A percentile compares a stretch with the other conserved stretches of the same genome.
phyloP scores from a whole-genome alignment of 768 basidiomycete species.

The Mycena galericulata region DNA sequence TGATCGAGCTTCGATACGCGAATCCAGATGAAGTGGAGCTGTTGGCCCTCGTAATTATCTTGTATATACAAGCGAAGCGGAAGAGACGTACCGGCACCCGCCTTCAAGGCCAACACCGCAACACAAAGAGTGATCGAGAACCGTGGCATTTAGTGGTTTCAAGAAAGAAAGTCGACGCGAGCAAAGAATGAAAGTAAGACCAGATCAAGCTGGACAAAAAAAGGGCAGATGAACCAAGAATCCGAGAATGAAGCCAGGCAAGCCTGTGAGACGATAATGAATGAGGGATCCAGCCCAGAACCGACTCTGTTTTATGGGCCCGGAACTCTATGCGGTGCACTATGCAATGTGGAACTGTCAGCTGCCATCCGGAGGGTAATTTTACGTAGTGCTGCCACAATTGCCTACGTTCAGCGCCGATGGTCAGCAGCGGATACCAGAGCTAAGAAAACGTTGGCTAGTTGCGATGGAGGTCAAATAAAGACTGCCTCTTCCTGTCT shows the following conservation, averaged over 20 bases:
- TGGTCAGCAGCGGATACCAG: not conserved
- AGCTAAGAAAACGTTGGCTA: no score
- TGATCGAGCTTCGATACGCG: conserved; percentile 23
- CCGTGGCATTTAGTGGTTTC: conserved; percentile 32
- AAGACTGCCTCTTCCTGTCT: not conserved
- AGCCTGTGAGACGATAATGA: not conserved
- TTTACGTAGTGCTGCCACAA: conserved; percentile 1
- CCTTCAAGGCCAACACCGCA: conserved; percentile 30
- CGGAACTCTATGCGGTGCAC: conserved; percentile 14
- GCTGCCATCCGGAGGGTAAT: not conserved
- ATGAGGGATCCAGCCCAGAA: not conserved
- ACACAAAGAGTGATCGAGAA: conserved; percentile 16
- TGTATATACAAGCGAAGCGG: not conserved
- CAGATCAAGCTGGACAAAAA: conserved; percentile 23
- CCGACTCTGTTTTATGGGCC: conserved; percentile 12
- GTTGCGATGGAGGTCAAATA: no score
- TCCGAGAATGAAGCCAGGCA: not conserved
- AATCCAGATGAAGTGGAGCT: conserved; percentile 28
- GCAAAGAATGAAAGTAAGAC: conserved; percentile 21
- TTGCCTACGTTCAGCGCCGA: not conserved
- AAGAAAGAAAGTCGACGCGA: not conserved
- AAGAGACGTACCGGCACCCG: conserved; percentile 23
- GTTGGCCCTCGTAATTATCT: not conserved
- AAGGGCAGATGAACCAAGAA: conserved; percentile 13
- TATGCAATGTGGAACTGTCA: conserved; percentile 15